Percentiles rank a stretch among this genome's conserved stretches.
These are phyloP conservation scores for Russula emetica DNA, from an alignment of 768 basidiomycete species.

Conservation along the genomic window DNA sequence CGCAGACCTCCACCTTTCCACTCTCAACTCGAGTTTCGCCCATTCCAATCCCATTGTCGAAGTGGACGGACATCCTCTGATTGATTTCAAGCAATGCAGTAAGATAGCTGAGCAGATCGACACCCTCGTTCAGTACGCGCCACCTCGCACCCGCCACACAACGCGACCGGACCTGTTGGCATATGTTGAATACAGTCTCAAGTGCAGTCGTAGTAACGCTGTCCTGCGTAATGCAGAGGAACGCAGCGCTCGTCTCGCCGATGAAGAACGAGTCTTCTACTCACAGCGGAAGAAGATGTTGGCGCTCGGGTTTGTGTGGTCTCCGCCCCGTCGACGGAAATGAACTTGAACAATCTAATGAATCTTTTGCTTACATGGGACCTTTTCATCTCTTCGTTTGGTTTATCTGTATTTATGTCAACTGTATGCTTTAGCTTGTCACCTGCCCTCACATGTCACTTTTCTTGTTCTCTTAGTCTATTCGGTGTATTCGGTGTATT, in stretches of 20 bases:
- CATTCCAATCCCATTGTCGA: slow-evolving; percentile 4
- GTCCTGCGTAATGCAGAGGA: no score
- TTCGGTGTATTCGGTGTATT: no score
- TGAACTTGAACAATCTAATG: not conserved
- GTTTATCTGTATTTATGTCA: no score
- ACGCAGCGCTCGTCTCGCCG: no score
- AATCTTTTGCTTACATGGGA: not conserved
- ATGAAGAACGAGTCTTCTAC: not conserved
- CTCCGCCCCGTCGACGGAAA: not conserved
- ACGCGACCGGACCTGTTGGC: not conserved
- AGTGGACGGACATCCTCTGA: slow-evolving; percentile 5
- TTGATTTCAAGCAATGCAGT: slow-evolving; percentile 8
- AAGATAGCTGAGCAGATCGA: slow-evolving; percentile 16
- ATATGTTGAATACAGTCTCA: slow-evolving; percentile 13
- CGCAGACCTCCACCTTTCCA: no score
- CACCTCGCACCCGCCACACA: not conserved
- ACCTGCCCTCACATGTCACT: no score
- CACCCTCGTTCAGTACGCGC: slow-evolving; percentile 7
- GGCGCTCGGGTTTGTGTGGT: slow-evolving; percentile 3
- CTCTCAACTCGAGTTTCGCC: slow-evolving; percentile 2
- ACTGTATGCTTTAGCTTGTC: no score
- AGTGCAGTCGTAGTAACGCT: not conserved
- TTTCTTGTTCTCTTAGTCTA: no score
- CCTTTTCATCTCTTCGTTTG: not conserved
- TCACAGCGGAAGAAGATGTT: slow-evolving; percentile 1